Evolutionary conservation across 1,139 yeast species (phyloP).

Genomic region (Saccharomyces hybrid): DNA sequence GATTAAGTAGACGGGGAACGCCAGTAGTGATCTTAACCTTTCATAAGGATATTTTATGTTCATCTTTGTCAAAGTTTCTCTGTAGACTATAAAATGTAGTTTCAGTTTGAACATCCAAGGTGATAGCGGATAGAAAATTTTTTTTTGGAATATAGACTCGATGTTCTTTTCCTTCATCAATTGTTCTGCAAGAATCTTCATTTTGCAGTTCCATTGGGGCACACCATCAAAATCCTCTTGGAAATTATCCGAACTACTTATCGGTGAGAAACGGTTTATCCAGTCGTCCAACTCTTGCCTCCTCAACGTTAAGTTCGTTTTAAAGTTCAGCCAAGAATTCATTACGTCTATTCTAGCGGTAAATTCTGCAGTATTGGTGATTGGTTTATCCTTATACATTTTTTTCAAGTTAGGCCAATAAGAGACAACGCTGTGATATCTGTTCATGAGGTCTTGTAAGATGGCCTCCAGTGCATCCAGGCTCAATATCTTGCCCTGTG

Average conservation of each 20-base stretch:
- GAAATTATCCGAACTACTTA: slow-evolving; percentile 58
- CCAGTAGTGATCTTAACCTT: slow-evolving; percentile 49
- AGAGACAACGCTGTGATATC: slow-evolving; percentile 60
- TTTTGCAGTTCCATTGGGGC: slow-evolving; percentile 26
- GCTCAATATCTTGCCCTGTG: background rate
- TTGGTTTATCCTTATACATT: slow-evolving; percentile 69
- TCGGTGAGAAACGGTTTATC: slow-evolving; percentile 34
- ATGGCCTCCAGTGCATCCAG: background rate
- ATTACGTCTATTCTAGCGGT: slow-evolving; percentile 62
- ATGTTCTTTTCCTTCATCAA: slow-evolving; percentile 78
- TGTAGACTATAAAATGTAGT: slow-evolving; percentile 55
- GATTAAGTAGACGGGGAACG: slow-evolving; percentile 72
- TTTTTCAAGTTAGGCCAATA: slow-evolving; percentile 73
- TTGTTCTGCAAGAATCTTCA: slow-evolving; percentile 67
- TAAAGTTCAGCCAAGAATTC: slow-evolving; percentile 72
- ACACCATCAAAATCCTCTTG: slow-evolving; percentile 37
- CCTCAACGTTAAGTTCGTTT: slow-evolving; percentile 57
- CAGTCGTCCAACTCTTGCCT: slow-evolving; percentile 44
- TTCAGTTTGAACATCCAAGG: slow-evolving; percentile 64
- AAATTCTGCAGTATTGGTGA: slow-evolving; percentile 56
- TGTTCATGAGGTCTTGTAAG: slow-evolving; percentile 38
- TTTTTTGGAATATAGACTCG: slow-evolving; percentile 51
- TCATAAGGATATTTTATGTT: slow-evolving; percentile 72
- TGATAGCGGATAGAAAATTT: slow-evolving; percentile 30
- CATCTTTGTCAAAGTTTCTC: slow-evolving; percentile 54